phyloP scores from a whole-genome alignment of 441 rosid species.

The Populus tomentosa region DNA sequence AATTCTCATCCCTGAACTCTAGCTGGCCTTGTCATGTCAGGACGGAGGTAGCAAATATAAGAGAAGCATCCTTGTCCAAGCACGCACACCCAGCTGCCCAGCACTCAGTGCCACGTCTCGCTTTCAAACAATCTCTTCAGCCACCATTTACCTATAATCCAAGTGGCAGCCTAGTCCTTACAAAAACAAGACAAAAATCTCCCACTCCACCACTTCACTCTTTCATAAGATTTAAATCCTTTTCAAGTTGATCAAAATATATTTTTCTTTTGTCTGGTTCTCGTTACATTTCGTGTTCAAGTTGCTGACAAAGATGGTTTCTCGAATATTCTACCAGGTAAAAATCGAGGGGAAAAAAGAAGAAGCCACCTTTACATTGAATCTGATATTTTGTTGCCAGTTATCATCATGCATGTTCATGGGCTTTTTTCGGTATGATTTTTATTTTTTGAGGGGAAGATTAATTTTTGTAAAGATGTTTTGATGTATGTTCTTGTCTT shows the following conservation, averaged over 20 bases:
- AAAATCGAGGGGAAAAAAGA: background rate
- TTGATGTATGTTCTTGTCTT: slow-evolving; percentile 15
- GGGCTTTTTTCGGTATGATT: background rate
- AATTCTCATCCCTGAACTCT: background rate
- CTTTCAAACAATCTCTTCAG: background rate
- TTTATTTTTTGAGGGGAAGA: background rate
- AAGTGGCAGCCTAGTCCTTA: background rate
- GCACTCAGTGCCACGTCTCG: background rate
- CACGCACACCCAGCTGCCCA: too few species aligned
- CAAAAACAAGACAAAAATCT: background rate
- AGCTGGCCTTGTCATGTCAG: background rate
- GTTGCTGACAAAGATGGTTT: background rate
- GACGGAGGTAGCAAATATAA: background rate
- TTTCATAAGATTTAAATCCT: background rate
- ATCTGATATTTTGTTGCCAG: background rate
- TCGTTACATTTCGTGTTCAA: background rate
- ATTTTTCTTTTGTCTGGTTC: background rate
- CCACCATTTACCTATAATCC: background rate
- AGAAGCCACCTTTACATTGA: background rate
- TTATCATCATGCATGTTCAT: background rate
- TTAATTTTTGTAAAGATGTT: slow-evolving; percentile 13
- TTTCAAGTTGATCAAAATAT: background rate
- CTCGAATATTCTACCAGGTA: slow-evolving; percentile 10
- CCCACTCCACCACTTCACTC: background rate
- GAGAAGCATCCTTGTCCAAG: background rate